Evolutionary conservation across 129 eudicot genomes (phyloP), one percentile per base, ranked within the genome.

Genomic region (Sambucus nigra): DNA sequence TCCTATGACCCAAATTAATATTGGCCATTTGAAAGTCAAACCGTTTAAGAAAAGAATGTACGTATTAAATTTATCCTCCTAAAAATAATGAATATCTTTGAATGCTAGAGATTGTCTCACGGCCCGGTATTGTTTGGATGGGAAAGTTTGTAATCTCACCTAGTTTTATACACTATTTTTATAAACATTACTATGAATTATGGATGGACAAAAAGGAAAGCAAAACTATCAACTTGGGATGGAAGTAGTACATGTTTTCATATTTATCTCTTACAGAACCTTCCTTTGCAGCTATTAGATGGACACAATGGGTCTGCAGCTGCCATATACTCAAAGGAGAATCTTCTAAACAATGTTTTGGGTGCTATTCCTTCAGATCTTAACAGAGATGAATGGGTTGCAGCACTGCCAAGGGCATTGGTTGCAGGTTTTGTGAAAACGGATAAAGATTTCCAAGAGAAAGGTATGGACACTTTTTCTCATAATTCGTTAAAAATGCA

Each of bases 381-480:
- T 59, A 86, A 75, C 57, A 82, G 89, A 63, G 99, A 91, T 14
- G 99, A 91, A 50, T 91, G 99, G 99, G 60, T 86, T 26, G 66
- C 82, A 9, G 88, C 91, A 55, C 64, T 91, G 67, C 99, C 99
- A 47, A 75, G 99, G 71, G 99, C 99, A 27, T 73, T 91, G 70
- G 99, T 91, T 25, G 84, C 99, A 16, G 99, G 91, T 22, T 91
- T 91, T 75, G 95, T 91, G 28, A 91, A 91, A 82, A 91, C 99
- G 0, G 99, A 91, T 48, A 91, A 91, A 74, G 99, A 91, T 69
- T 91, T 91, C 41, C 88, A 79, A 69, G 94, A 79, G 69, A 76
- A 64, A 86, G 95, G 99, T 91, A 69, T 47, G 12, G 17, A 23
- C 52, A 53, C 25, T 57, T 66, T 19, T 28, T 40, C 31, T 29